Base-by-base conservation (phyloP, 129 eudicot genomes). In the Sambucus nigra region DNA sequence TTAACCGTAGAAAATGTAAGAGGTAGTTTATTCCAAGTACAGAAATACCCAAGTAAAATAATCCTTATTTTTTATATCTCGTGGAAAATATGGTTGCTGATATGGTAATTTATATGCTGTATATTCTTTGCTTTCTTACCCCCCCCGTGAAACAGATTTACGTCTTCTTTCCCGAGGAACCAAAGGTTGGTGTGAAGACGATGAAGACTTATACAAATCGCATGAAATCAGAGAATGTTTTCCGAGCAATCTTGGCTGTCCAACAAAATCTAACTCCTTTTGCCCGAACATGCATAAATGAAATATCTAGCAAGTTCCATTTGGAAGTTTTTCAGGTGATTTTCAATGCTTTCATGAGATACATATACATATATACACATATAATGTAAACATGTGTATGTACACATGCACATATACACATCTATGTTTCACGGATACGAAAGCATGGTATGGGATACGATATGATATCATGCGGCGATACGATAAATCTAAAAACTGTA, bases 121-220 rank as follows among this genome's bases (percentile, higher is more conserved):
- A 12, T 25, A 21, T 53, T 40, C 48, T 42, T 42, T 33, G 23
- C 25, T 18, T 57, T 17, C 1, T 35, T 35, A 21, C 15, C 42
- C 38, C 6, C 14, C 38, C 44, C 52, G 31, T 41, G 61, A 2
- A 35, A 47, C 76, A 89, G 98, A 85, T 89, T 39, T 89, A 81
- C 46, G 77, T 85, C 18, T 89, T 89, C 80, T 89, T 75, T 68
- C 98, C 95, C 2, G 98, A 89, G 48, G 95, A 85, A 47, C 63
- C 74, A 57, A 89, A 89, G 77, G 95, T 89, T 71, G 98, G 98
- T 63, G 95, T 85, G 4, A 81, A 85, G 75, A 79, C 86, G 0
- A 74, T 89, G 66, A 81, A 81, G 76, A 77, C 73, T 31, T 89
- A 84, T 35, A 74, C 79, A 26, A 65, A 74, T 38, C 88, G 93